A percentile compares a stretch with the other conserved stretches of the same genome.
phyloP scores from a whole-genome alignment of 805 yeast species.

The Phaffomyces antillensis region DNA sequence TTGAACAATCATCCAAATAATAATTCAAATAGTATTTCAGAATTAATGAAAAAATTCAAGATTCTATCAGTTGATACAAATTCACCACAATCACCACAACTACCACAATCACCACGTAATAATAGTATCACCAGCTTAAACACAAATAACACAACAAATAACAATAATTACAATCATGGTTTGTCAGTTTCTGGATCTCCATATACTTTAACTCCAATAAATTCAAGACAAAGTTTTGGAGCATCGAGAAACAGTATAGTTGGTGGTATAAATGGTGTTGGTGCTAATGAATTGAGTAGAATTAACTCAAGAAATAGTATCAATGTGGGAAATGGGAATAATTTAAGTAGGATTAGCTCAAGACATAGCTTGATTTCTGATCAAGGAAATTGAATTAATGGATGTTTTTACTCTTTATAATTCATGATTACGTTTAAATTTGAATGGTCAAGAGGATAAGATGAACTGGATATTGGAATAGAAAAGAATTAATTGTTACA shows the following conservation, averaged over 20 bases:
- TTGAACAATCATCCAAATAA: slow-evolving; percentile 13
- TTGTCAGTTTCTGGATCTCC: slow-evolving; percentile 16
- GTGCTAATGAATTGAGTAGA: slow-evolving; percentile 10
- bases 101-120: too few relatives aligned
- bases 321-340: slow-evolving; percentile 9
- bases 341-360: slow-evolving; percentile 11
- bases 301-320: slow-evolving; percentile 18
- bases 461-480: too few relatives aligned
- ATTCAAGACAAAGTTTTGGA: slow-evolving; percentile 21
- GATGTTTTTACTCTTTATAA: too few relatives aligned
- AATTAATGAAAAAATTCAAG: slow-evolving; percentile 31
- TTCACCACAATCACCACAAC: background rate
- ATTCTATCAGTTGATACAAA: slow-evolving; percentile 14
- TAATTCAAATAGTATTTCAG: slow-evolving; percentile 34
- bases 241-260: slow-evolving; percentile 22
- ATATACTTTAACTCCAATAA: slow-evolving; percentile 22
- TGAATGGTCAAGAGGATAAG: too few relatives aligned
- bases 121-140: background rate
- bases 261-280: slow-evolving; percentile 7
- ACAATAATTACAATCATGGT: slow-evolving; percentile 4
- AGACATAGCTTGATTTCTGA: slow-evolving; percentile 14
- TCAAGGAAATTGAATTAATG: background rate
- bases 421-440: too few relatives aligned
- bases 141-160: background rate
- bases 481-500: too few relatives aligned